phyloP scores from a whole-genome alignment of 1,139 yeast genomes.

The Yamadazyma atlantica region DNA sequence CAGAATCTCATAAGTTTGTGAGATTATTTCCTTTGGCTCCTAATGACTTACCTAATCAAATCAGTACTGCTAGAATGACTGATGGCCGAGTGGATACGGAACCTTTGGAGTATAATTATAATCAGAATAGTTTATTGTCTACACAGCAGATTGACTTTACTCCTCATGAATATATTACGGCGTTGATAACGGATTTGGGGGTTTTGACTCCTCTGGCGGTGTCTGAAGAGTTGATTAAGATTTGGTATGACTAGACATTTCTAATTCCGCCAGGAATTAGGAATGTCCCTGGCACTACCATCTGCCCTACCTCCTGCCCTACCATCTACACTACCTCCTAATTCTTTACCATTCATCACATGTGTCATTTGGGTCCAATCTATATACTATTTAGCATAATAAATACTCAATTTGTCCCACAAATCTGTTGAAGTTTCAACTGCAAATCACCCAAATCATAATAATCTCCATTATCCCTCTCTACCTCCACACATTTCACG shows the following conservation, averaged over 20 bases:
- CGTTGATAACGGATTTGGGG: conserved; percentile 93
- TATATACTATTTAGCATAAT: neutral
- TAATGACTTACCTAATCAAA: conserved; percentile 78
- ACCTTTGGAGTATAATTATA: conserved; percentile 15
- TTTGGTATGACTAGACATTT: conserved; percentile 79
- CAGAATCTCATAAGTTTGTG: conserved; percentile 95
- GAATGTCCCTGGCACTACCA: no score
- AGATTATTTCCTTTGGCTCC: conserved; percentile 94
- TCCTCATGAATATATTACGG: conserved; percentile 93
- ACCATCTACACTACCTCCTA: no score
- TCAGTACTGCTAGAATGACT: conserved; percentile 21
- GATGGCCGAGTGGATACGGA: neutral
- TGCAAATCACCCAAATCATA: conserved; percentile 42
- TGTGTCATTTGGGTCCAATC: no score
- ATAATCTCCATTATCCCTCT: conserved; percentile 24
- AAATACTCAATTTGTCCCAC: neutral
- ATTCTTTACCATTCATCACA: no score
- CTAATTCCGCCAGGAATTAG: neutral
- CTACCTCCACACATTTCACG: conserved; percentile 47
- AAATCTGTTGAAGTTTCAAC: conserved; percentile 19
- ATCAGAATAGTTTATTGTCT: conserved; percentile 30
- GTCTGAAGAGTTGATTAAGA: conserved; percentile 93
- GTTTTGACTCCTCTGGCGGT: conserved; percentile 97
- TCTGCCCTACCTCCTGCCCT: no score
- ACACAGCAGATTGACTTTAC: conserved; percentile 79